Base-by-base conservation (phyloP, 2,329 filamentous ascomycete genomes). In the Verticillium albo-atrum region DNA sequence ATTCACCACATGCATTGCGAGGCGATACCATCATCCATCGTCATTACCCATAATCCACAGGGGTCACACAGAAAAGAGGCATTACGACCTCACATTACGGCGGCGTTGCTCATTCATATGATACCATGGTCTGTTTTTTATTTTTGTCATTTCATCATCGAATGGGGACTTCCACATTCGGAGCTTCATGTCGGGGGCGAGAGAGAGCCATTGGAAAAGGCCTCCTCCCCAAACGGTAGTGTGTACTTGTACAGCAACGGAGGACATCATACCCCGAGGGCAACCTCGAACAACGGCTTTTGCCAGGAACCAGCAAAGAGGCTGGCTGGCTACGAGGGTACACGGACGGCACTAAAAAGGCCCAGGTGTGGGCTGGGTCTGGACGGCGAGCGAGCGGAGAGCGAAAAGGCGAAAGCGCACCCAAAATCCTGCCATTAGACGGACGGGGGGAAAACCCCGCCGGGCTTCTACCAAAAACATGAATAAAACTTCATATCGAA, bases 71-170 rank as follows among this genome's bases (percentile, higher is more conserved):
- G 10, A 42, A 25, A 17, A 15, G 23, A 37, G 30, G 32, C 54
- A 20, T 37, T 17, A 20, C 54, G 20, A 37, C 32, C 23, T 32
- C 34, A 26, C 54, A 37, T n/a, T 47, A 37, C 54, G 34, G 25
- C 25, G 27, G 32, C 34, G 34, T 32, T 27, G 27, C 20, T 42
- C 15, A 27, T 58, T 62, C 60, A 60, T 55, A 63, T 60, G 63
- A 64, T 64, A 64, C 63, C 63, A 64, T 37, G 63, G 63, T 63
- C 58, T 62, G 57, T 56, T 62, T 63, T 42, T 57, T 58, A 59
- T 53, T 56, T 17, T 51, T 50, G 52, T 54, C 20, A 37, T 53
- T n/a, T 56, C 25, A 7, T 56, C 37, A 23, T 23, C 17, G 20
- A 9, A 23, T 47, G 17, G 20, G 20, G 10, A n/a, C 20, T 56